Evolutionary conservation across 2,329 filamentous ascomycete genomes (phyloP), one percentile per base, ranked within the genome.

Genomic region (Coniochaeta sp.): DNA sequence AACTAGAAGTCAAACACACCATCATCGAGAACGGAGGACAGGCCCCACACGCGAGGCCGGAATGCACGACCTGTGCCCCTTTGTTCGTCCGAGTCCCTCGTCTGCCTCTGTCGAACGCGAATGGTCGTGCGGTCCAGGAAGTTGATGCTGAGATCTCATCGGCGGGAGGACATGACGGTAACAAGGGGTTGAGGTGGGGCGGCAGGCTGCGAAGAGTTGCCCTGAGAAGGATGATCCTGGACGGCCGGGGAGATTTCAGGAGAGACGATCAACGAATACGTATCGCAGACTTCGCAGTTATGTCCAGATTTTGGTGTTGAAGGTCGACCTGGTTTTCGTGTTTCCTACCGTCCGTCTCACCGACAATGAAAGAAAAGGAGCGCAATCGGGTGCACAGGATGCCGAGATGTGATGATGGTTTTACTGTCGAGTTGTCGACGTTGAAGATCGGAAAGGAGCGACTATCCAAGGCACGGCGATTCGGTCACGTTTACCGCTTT

Each of bases 1-100:
- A n/a, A n/a, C n/a, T n/a, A 30, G 32, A 57, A 73, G 74, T 67
- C 68, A 77, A 77, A 79, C 78, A 70, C 72, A 80, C 78, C 78
- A 80, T 80, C 77, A 80, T 80, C 74, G 73, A 75, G 72, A 68
- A 71, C 69, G 72, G 65, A 67, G 66, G 66, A 62, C 55, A 17
- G 66, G 66, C 70, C 71, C 74, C 75, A 71, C 70, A 64, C 65
- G 62, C 62, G 71, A 72, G 71, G 72, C 73, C 68, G 69, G 64
- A 68, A 67, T 69, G 64, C 63, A 60, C 57, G 60, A 26, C 59
- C 47, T 16, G 22, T 61, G 47, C 56, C 58, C 62, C 62, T 59
- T 59, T 59, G 47, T 52, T 52, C 47, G n/a, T n/a, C n/a, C 2
- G 24, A 52, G 14, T 52, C 26, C 42, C 47, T 28, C 47, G 17